A percentile compares a stretch with the other conserved stretches of the same genome.
These are phyloP conservation scores for Phaeotremella skinneri DNA, from an alignment of 768 basidiomycete genomes.

Conservation along the genomic window DNA sequence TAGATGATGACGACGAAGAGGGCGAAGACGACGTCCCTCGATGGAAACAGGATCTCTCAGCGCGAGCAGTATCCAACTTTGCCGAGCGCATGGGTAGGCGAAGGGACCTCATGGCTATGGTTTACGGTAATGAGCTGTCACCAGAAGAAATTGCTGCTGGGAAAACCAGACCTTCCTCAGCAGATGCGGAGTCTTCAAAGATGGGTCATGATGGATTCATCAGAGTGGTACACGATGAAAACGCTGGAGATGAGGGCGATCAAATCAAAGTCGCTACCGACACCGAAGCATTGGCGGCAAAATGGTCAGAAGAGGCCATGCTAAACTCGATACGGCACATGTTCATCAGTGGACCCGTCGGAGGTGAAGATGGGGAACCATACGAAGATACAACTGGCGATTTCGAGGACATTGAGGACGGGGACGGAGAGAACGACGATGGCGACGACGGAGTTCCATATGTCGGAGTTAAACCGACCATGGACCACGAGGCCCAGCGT, in stretches of 20 bases:
- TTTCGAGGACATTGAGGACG: slow-evolving; percentile 53
- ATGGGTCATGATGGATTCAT: slow-evolving; percentile 67
- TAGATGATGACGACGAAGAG: slow-evolving; percentile 55
- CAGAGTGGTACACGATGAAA: slow-evolving; percentile 53
- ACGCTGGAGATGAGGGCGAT: slow-evolving; percentile 56
- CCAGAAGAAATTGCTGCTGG: slow-evolving; percentile 66
- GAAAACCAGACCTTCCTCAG: slow-evolving; percentile 44
- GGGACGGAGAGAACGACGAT: slow-evolving; percentile 53
- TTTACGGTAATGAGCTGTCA: slow-evolving; percentile 69
- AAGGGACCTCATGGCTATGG: slow-evolving; percentile 79
- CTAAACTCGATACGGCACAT: slow-evolving; percentile 80
- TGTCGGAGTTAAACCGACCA: slow-evolving; percentile 52
- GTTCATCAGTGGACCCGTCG: slow-evolving; percentile 75
- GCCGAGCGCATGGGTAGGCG: slow-evolving; percentile 55
- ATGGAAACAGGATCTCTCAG: slow-evolving; percentile 72
- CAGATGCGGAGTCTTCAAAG: slow-evolving; percentile 37
- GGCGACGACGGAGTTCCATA: slow-evolving; percentile 53
- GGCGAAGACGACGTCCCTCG: slow-evolving; percentile 59
- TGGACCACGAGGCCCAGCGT: slow-evolving; percentile 46
- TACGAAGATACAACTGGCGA: slow-evolving; percentile 52
- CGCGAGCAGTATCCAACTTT: slow-evolving; percentile 57
- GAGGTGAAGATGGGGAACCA: slow-evolving; percentile 43
- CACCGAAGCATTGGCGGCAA: slow-evolving; percentile 57
- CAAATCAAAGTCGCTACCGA: slow-evolving; percentile 64
- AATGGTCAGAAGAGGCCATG: slow-evolving; percentile 81